These are phyloP conservation scores for Alternaria arbusti DNA, from an alignment of 2,329 filamentous ascomycete species.

Conservation along the genomic window DNA sequence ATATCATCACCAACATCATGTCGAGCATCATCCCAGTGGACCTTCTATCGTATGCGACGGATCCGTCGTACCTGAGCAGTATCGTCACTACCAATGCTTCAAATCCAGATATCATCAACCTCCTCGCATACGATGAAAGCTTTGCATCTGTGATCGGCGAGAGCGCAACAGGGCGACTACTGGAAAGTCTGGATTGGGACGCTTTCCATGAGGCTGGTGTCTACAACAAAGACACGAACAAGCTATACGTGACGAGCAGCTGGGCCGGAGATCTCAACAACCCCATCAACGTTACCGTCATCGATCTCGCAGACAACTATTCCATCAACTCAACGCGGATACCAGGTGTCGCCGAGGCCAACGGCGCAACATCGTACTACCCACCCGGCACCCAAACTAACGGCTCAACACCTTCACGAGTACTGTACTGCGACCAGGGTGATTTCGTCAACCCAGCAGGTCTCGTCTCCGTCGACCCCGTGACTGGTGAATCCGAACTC, in stretches of 20 bases:
- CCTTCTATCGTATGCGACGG: slow-evolving; percentile 39
- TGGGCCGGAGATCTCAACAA: slow-evolving; percentile 35
- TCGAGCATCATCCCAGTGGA: slow-evolving; percentile 41
- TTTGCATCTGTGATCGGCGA: slow-evolving; percentile 43
- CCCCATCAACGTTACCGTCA: slow-evolving; percentile 45
- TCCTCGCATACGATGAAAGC: slow-evolving; percentile 47
- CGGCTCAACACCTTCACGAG: slow-evolving; percentile 28
- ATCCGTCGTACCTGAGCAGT: slow-evolving; percentile 37
- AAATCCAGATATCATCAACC: slow-evolving; percentile 42
- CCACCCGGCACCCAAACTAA: slow-evolving; percentile 36
- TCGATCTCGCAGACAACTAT: slow-evolving; percentile 50
- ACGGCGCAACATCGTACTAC: slow-evolving; percentile 45
- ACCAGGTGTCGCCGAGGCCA: slow-evolving; percentile 49
- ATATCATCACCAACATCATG: slow-evolving; percentile 37
- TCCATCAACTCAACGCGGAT: slow-evolving; percentile 45
- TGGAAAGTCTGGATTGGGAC: slow-evolving; percentile 38
- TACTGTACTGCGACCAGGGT: slow-evolving; percentile 47
- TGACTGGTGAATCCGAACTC: slow-evolving; percentile 50
- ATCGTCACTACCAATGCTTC: slow-evolving; percentile 38
- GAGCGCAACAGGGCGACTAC: slow-evolving; percentile 39
- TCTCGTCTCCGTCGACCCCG: slow-evolving; percentile 54
- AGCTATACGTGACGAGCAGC: slow-evolving; percentile 53
- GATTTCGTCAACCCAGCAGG: slow-evolving; percentile 50
- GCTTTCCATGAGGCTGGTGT: slow-evolving; percentile 51
- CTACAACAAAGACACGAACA: slow-evolving; percentile 45